Base-by-base conservation (phyloP, 345 rosid species). In the Brassica carinata region DNA sequence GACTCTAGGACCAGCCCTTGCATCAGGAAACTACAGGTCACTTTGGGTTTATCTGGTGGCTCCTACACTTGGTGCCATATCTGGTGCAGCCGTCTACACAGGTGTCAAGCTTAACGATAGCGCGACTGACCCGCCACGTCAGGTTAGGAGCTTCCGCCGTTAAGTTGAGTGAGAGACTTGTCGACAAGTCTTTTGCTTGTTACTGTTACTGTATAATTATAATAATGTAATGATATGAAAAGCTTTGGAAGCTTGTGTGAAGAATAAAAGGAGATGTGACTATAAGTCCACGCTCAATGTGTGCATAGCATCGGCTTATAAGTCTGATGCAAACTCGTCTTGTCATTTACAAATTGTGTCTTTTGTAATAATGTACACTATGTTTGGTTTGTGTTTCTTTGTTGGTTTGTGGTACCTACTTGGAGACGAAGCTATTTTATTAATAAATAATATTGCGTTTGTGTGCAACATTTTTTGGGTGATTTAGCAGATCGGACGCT, bases 1-100 rank as follows among this genome's bases (percentile, higher is more conserved):
- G 76, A 96, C 97, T 9, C 74, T 96, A 19, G 99, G 99, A 29
- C 99, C 99, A 0, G 99, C 99, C 0, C 88, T 96, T 55, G 99
- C 98, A 5, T 89, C 98, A 64, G 99, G 98, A 81, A 91, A 90
- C 77, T 96, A 91, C 77, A 83, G 76, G 57, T 81, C 87, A 43
- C 29, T 93, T 8, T 96, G 99, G 99, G 64, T 96, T 31, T 96
- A 91, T 82, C 81, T 96, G 17, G 43, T 96, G 71, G 99, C 98
- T 10, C 97, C 99, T 1, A 93, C 92, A 23, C 92, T 96, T 0
- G 99, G 99, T 17, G 98, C 93, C 8, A 31, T 96, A 23, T 79
- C 86, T 0, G 99, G 99, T 53, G 94, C 97, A 0, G 96, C 85
- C 27, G 85, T 87, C 13, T 93, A 96, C 88, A 86, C 97, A 0